Evolutionary conservation across 164 flowering plant genomes (phyloP).

Genomic region (Magnolia sinica): DNA sequence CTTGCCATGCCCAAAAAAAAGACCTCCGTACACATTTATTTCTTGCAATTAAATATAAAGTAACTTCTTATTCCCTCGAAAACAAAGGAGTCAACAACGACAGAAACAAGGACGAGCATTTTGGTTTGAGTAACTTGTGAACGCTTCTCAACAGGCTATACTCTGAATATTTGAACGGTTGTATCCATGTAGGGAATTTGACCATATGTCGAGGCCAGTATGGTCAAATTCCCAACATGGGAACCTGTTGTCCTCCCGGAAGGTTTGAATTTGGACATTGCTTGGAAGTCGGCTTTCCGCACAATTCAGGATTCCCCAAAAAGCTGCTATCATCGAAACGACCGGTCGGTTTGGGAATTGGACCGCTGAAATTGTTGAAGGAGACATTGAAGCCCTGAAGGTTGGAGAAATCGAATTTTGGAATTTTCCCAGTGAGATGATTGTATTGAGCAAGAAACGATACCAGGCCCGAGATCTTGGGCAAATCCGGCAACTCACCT

Average conservation of each 20-base stretch:
- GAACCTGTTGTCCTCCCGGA: slow-evolving; percentile 16
- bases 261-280: slow-evolving; percentile 25
- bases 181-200: too few species aligned
- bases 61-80: too few species aligned
- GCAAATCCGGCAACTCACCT: slow-evolving; percentile 44
- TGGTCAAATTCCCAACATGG: slow-evolving; percentile 24
- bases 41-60: too few species aligned
- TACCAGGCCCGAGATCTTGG: slow-evolving; percentile 37
- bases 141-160: too few species aligned
- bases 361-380: slow-evolving; percentile 46
- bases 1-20: too few species aligned
- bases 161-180: too few species aligned
- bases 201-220: too few species aligned
- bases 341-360: slow-evolving; percentile 29
- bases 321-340: slow-evolving; percentile 23
- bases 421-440: slow-evolving; percentile 39
- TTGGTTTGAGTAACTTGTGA: too few species aligned
- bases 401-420: slow-evolving; percentile 41
- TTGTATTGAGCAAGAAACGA: slow-evolving; percentile 45
- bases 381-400: slow-evolving; percentile 46
- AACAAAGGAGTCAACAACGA: too few species aligned
- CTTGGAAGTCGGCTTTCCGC: slow-evolving; percentile 42
- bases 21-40: too few species aligned
- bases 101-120: too few species aligned
- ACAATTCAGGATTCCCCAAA: slow-evolving; percentile 39